A percentile compares a stretch with the other conserved stretches of the same genome.
These are phyloP conservation scores for Mortierella sp. DNA, from an alignment of 371 early-diverging fungal genomes.

Conservation along the genomic window DNA sequence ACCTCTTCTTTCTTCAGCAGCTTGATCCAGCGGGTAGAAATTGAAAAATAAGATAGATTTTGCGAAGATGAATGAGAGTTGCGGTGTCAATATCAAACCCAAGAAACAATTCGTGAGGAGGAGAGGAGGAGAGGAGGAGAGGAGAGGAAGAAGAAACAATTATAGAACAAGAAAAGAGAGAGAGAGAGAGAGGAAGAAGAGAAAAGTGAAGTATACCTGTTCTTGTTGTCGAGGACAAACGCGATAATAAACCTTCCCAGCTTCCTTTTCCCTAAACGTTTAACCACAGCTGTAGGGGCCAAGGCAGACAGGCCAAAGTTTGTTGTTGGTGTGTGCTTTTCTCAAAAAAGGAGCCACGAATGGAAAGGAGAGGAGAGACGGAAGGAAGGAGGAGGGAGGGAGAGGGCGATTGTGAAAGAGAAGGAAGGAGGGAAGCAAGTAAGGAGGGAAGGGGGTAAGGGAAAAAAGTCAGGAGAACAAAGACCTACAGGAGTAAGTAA, in stretches of 20 bases:
- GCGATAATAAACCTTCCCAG: constrained; percentile 52
- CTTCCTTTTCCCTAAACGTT: neutral
- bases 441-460: constrained; percentile 2
- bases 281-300: constrained; percentile 19
- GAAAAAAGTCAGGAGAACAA: constrained; percentile 3
- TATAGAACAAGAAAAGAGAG: neutral
- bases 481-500: constrained; percentile 8
- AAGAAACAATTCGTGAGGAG: neutral
- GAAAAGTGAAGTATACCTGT: neutral
- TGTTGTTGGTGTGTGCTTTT: neutral
- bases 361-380: neutral
- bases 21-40: neutral
- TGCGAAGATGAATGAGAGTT: neutral
- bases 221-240: constrained; percentile 13
- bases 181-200: neutral
- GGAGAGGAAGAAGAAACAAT: neutral
- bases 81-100: neutral
- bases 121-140: neutral
- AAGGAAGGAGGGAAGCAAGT: neutral
- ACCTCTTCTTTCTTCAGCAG: neutral
- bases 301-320: neutral
- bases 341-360: constrained; percentile 5
- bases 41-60: neutral
- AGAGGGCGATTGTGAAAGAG: neutral
- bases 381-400: neutral